These are phyloP conservation scores for Aeschynomene evenia DNA, from an alignment of 306 rosid genomes.

Conservation along the genomic window DNA sequence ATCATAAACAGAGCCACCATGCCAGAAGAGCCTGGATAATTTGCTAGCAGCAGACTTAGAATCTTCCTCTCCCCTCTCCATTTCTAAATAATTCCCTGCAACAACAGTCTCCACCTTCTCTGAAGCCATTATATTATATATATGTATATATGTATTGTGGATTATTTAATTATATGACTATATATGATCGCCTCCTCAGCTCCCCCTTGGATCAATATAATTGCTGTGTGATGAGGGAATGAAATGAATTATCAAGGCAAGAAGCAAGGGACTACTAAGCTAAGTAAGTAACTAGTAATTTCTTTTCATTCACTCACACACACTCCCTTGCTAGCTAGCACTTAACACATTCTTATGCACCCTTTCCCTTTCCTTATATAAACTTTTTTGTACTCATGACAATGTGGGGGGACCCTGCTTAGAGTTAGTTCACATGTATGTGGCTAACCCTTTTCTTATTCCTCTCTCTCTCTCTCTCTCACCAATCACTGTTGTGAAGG, in stretches of 20 bases:
- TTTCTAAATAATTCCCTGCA: slow-evolving; percentile 89
- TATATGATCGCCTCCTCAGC: too few species aligned
- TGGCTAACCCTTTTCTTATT: neutral
- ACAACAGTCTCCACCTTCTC: slow-evolving; percentile 96
- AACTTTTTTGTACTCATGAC: slow-evolving; percentile 30
- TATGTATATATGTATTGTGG: too few species aligned
- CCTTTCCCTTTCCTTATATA: slow-evolving; percentile 29
- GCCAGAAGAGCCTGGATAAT: slow-evolving; percentile 71
- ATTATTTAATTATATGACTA: too few species aligned
- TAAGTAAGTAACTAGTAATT: slow-evolving; percentile 47
- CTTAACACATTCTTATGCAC: slow-evolving; percentile 31
- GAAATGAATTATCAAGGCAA: too few species aligned
- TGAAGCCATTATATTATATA: slow-evolving; percentile 92
- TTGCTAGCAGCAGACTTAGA: slow-evolving; percentile 55
- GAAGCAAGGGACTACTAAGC: slow-evolving; percentile 42
- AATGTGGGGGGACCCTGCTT: slow-evolving; percentile 43
- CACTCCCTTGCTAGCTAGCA: slow-evolving; percentile 8
- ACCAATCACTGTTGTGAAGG: slow-evolving; percentile 37
- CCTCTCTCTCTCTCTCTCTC: slow-evolving; percentile 29
- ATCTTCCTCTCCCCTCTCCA: slow-evolving; percentile 76
- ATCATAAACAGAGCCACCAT: slow-evolving; percentile 97
- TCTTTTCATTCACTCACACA: too few species aligned
- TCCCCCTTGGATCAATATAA: too few species aligned
- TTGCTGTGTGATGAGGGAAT: slow-evolving; percentile 28
- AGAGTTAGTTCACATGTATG: slow-evolving; percentile 42